Base-by-base conservation (phyloP, 2,329 filamentous ascomycete genomes). In the Massarina eburnea region DNA sequence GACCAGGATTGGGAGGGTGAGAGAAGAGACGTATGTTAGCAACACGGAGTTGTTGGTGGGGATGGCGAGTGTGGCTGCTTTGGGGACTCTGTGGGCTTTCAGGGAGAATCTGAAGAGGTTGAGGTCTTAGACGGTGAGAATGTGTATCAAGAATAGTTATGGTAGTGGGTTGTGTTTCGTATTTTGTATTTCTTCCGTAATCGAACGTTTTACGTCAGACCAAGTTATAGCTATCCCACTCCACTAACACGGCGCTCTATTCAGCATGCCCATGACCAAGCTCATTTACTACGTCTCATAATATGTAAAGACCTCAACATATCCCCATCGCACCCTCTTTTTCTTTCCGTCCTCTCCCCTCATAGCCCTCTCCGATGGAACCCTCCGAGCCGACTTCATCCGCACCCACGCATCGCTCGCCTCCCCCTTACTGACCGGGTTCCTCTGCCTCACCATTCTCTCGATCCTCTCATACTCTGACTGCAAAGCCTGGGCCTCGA, bases 21-120 rank as follows among this genome's bases (percentile, higher is more conserved):
- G 49, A n/a, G 75, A 77, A 57, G 74, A 76, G 64, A 71, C 69
- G n/a, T 14, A 39, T 19, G 59, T 76, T 3, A 71, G 73, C 50
- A 70, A 73, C 54, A 54, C 52, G 9, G 59, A 62, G 15, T 49
- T 74, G 45, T 49, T 62, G 24, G 21, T 75, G 45, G 70, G 71
- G 1, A 59, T 58, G 8, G 17, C 71, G 43, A 66, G 71, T 41
- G 62, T 68, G 20, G 63, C 61, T 29, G 70, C 65, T 9, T 51
- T 71, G 20, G 70, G 62, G 1, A 71, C 64, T 2, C 70, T 64
- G 20, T 68, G 66, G 58, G 38, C 52, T 1, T 62, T 45, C 22
- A 50, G 54, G 30, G 48, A 37, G 8, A 43, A 41, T 12, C 22
- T 58, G 21, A 40, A 46, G 1, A 56, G 49, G 51, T 57, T 20